phyloP scores from a whole-genome alignment of 208 protist species.

The Borovskyia barvae region DNA sequence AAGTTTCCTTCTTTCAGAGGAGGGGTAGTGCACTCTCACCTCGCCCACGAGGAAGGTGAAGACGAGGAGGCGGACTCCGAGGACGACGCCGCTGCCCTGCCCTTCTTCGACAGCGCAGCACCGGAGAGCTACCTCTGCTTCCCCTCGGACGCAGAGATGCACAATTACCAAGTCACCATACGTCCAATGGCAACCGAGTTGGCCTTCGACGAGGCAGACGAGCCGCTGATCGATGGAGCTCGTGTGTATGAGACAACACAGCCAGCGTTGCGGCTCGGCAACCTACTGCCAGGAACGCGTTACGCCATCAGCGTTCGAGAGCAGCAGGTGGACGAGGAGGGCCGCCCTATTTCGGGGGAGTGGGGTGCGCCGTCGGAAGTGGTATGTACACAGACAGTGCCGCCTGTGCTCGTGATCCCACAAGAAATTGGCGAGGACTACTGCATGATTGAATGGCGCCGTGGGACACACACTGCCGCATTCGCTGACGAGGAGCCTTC shows the following conservation, averaged over 20 bases:
- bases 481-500: neutral
- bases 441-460: slow-evolving; percentile 81
- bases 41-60: slow-evolving; percentile 9
- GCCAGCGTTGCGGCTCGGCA: slow-evolving; percentile 73
- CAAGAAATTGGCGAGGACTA: slow-evolving; percentile 91
- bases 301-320: slow-evolving; percentile 84
- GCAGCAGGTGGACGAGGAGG: slow-evolving; percentile 66
- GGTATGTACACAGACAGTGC: slow-evolving; percentile 66
- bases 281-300: slow-evolving; percentile 76
- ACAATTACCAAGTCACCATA: slow-evolving; percentile 91
- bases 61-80: slow-evolving; percentile 11
- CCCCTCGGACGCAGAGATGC: slow-evolving; percentile 55
- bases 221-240: slow-evolving; percentile 78
- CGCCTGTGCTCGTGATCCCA: slow-evolving; percentile 64
- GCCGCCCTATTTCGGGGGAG: slow-evolving; percentile 37
- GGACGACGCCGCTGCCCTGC: slow-evolving; percentile 10
- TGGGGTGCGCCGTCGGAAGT: slow-evolving; percentile 68
- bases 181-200: slow-evolving; percentile 60
- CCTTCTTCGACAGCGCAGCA: neutral
- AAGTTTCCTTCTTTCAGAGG: too few species aligned
- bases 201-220: slow-evolving; percentile 75
- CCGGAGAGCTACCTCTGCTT: slow-evolving; percentile 60
- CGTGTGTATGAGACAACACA: slow-evolving; percentile 91
- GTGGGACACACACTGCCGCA: slow-evolving; percentile 15
- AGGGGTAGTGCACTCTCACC: neutral